These are phyloP conservation scores for Bacidia gigantensis DNA, from an alignment of 495 filamentous ascomycete genomes.

Conservation along the genomic window DNA sequence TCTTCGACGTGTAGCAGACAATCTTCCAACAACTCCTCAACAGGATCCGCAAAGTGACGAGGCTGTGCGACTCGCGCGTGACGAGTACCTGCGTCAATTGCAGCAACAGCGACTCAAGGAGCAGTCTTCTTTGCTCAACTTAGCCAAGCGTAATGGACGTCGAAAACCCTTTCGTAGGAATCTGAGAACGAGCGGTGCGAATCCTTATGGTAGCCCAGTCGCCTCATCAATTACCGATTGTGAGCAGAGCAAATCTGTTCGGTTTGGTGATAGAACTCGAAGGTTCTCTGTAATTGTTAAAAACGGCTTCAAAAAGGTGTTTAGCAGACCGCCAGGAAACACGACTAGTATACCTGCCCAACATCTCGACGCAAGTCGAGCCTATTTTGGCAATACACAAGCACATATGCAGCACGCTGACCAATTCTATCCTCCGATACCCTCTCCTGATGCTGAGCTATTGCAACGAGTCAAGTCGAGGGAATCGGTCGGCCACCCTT, in stretches of 20 bases:
- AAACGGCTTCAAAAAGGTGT: constrained; percentile 45
- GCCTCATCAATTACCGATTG: constrained; percentile 12
- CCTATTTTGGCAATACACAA: constrained; percentile 28
- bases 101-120: constrained; percentile 23
- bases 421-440: constrained; percentile 15
- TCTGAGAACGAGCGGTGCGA: constrained; percentile 37
- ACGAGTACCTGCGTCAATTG: constrained; percentile 31
- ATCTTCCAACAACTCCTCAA: constrained; percentile 15
- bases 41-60: constrained; percentile 31
- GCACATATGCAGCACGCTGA: constrained; percentile 12
- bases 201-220: constrained; percentile 22
- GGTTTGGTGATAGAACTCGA: constrained; percentile 39
- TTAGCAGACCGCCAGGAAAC: constrained; percentile 31
- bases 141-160: constrained; percentile 28
- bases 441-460: constrained; percentile 22
- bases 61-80: constrained; percentile 34
- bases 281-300: constrained; percentile 49
- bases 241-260: constrained; percentile 15
- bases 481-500: constrained; percentile 26
- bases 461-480: constrained; percentile 30
- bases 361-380: constrained; percentile 35
- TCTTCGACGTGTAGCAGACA: constrained; percentile 28
- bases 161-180: constrained; percentile 47
- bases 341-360: constrained; percentile 31
- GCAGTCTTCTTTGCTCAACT: constrained; percentile 36